Evolutionary conservation across 2,329 filamentous ascomycete species (phyloP).

Genomic region (Xylariaceae sp.): DNA sequence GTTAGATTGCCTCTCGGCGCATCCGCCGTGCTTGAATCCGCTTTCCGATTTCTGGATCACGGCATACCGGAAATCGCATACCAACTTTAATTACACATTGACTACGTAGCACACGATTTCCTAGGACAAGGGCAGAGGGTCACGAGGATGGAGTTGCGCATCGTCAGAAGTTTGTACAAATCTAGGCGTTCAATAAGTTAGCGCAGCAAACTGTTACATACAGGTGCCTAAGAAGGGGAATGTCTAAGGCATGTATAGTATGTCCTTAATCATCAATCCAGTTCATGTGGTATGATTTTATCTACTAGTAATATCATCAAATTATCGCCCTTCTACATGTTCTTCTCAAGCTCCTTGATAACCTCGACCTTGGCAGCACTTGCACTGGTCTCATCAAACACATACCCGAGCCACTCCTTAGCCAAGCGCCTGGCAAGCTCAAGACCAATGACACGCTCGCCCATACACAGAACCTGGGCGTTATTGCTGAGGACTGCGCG

Average conservation of each 20-base stretch:
- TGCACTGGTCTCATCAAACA: conserved; percentile 64
- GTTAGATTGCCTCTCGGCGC: conserved; percentile 3
- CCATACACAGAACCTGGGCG: conserved; percentile 82
- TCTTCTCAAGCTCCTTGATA: conserved; percentile 38
- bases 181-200: background rate
- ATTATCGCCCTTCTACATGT: conserved; percentile 3
- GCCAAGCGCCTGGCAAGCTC: conserved; percentile 75
- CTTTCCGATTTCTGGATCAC: background rate
- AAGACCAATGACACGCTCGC: conserved; percentile 76
- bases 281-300: no score
- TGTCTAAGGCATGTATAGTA: no score
- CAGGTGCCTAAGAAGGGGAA: no score
- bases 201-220: background rate
- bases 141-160: background rate
- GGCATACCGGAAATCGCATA: background rate
- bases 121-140: background rate
- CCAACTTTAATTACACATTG: background rate
- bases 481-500: conserved; percentile 78
- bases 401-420: conserved; percentile 79
- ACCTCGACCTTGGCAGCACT: conserved; percentile 44
- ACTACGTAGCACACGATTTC: no score
- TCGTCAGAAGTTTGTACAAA: background rate
- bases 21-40: background rate
- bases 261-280: no score
- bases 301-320: no score